Evolutionary conservation across 2,329 filamentous ascomycete species (phyloP), one percentile per base, ranked within the genome.

Genomic region (Chalaropsis ovoidea): DNA sequence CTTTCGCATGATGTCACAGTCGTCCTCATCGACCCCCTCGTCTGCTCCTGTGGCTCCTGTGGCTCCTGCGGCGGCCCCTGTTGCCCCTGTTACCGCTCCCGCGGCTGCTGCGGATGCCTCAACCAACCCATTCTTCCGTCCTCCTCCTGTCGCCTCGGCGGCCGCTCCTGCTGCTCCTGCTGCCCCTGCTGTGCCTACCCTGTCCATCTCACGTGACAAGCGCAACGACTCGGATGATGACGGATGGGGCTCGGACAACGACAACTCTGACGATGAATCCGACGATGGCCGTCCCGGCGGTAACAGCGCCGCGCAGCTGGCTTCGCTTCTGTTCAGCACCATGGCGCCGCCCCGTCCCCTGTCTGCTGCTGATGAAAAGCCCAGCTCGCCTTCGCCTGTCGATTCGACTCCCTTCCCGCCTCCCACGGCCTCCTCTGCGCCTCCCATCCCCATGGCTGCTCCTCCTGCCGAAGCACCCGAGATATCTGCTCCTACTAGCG

Each of bases 311-410:
- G 94, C 95, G 68, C 90, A 96, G 71, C 83, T 99, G 45, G 94
- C 94, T 17, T 95, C 90, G 6, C 94, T 96, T 68, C 81, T 99
- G 22, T 99, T 99, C 74, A 93, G 94, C 67, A 96, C 92, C 63
- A 97, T 99, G 92, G 93, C 84, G 10, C 93, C 94, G 47, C 93
- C 94, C 15, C 86, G 93, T 63, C 92, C 93, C 39, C 77, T 96
- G 56, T 95, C 90, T 22, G 88, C 90, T 6, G 85, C 89, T 74
- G 90, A 89, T 65, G 86, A 88, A 69, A 88, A 89, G 70, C 79
- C 79, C 8, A 73, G 77, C 19, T 76, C 75, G 5, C 75, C 74
- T 10, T 71, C 74, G 15, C 72, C 73, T 3, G 71, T 74, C 27
- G 72, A 70, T 31, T 71, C 74, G 35, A 71, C 72, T 17, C 73